Base-by-base conservation (phyloP, 805 yeast species). In the Hanseniaspora nectarophila region DNA sequence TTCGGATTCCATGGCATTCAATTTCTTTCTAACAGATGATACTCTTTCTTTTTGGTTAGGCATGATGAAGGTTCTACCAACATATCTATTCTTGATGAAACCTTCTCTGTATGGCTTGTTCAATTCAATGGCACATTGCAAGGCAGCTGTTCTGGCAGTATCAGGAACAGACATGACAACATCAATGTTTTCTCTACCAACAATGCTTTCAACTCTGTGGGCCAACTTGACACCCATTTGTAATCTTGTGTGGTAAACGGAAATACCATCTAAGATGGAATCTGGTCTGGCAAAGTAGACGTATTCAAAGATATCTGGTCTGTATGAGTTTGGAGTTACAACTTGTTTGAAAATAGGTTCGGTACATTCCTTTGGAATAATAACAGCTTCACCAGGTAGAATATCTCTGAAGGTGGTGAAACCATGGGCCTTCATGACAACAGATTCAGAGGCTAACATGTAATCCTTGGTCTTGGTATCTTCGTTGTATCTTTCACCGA, bases 281-380 rank as follows among this genome's bases (percentile, higher is more conserved):
- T 92, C 98, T 0, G 97, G 97, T 65, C 98, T 80, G 16, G 98
- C 97, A 72, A 92, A 92, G 70, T 92, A 92, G 43, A 92, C 98
- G 65, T 89, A 92, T 69, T 92, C 98, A 61, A 92, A 92, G 56
- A 92, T 80, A 70, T 94, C 97, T 7, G 98, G 98, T 15, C 96
- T 81, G 68, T 88, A 89, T 2, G 82, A 69, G 63, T 74, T 73
- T 57, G 81, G 76, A 56, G 84, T 82, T 8, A 82, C 92, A 43
- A 90, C 88, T 70, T 92, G 97, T 59, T 78, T 78, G 67, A 85
- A 81, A 66, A 86, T 88, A 9, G 96, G 95, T 53, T 56, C 57
- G 67, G 78, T 72, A 45, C 80, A 72, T 58, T 75, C 77, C 67
- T 90, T 89, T 56, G 88, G 89, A 60, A 90, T 83, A 58, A 92